Evolutionary conservation across 352 stramenopile genomes (phyloP), one percentile per base, ranked within the genome.

Genomic region (Pythium graminicola): DNA sequence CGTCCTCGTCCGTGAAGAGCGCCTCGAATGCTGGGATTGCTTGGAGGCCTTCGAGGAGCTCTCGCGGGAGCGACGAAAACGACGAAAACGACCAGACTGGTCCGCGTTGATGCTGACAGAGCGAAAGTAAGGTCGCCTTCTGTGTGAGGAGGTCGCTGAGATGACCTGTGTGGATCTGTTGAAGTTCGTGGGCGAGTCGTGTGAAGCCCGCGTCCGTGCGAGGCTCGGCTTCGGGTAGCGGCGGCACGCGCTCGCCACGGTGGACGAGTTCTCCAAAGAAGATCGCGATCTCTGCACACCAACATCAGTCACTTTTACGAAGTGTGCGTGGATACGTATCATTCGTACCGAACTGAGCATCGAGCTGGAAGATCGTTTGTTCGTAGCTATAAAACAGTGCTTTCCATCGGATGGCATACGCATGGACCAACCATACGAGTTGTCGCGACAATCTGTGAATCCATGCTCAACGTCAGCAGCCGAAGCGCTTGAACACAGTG

Each of bases 381-480:
- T 87, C 76, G 27, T 64, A 70, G 20, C 64, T 62, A 33, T 64
- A 76, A 42, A 73, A 63, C 10, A 82, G 57, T 1, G 70, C 65
- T 50, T 33, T 64, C 76, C 76, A 87, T n/a, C 73, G 67, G 27
- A 66, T 59, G 10, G 62, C 49, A 33, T 87, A 73, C 8, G 44
- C 62, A 1, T 54, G 44, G 16, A 75, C 26, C 14, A 77, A 52
- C 76, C 73, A 85, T 17, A 20, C 16, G 0, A 81, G 33, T 27
- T 84, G 72, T 2, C 60, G 48, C 27, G 39, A 69, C 31, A 81
- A 50, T 0, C 75, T 86, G n/a, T n/a, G n/a, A n/a, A 38, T 19
- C 17, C 39, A 27, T 5, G 39, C n/a, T 4, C 20, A 31, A 3
- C 22, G 10, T 17, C 20, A n/a, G n/a, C n/a, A n/a, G n/a, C n/a